These are phyloP conservation scores for Ormosia emarginata DNA, from an alignment of 306 rosid species.

Conservation along the genomic window DNA sequence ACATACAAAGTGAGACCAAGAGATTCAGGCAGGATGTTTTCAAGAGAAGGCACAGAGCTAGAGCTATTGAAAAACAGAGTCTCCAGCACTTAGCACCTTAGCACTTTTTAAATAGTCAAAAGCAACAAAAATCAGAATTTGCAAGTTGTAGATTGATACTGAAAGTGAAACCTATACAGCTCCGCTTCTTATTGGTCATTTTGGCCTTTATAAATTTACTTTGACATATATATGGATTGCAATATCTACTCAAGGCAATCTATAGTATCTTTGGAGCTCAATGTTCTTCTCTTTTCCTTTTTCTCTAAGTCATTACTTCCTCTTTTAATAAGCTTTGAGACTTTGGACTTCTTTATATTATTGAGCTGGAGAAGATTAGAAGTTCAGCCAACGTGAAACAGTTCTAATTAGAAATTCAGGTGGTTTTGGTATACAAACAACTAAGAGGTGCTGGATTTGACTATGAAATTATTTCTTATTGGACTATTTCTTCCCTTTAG, in stretches of 20 bases:
- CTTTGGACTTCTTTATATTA: background rate
- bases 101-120: background rate
- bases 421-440: conserved; percentile 1
- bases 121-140: background rate
- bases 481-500: background rate
- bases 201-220: background rate
- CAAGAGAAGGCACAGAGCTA: conserved; percentile 86
- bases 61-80: conserved; percentile 41
- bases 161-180: background rate
- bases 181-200: conserved; percentile 11
- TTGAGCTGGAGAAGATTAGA: background rate
- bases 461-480: background rate
- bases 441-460: background rate
- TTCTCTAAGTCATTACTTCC: background rate
- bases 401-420: background rate
- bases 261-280: conserved; percentile 10
- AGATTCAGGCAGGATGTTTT: conserved; percentile 89
- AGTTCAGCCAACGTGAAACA: background rate
- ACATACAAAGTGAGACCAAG: conserved; percentile 77
- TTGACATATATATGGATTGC: conserved; percentile 14
- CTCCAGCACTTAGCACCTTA: conserved; percentile 20
- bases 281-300: background rate
- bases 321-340: background rate
- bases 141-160: conserved; percentile 15
- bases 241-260: conserved; percentile 13